A percentile compares a stretch with the other conserved stretches of the same genome.
Conservation (phyloP, 306 rosid species). For the Lupinus albus region DNA sequence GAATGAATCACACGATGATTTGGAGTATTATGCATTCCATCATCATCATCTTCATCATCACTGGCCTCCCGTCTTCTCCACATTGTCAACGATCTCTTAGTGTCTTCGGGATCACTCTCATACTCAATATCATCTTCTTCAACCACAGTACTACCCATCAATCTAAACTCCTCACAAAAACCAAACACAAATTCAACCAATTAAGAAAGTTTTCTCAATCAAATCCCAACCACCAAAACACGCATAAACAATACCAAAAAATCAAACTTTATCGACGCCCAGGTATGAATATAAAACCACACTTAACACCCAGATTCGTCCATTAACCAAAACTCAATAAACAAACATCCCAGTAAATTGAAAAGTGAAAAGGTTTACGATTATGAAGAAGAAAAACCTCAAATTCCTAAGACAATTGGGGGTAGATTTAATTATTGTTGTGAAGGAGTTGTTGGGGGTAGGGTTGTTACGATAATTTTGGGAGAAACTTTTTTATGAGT, state of each 20-base stretch:
- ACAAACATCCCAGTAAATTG: constrained; percentile 12
- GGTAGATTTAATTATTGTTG: too few species aligned
- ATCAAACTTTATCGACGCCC: neutral
- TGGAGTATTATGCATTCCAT: constrained; percentile 40
- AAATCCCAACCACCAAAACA: neutral
- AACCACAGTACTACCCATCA: constrained; percentile 53
- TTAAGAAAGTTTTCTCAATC: neutral
- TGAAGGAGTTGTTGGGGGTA: neutral
- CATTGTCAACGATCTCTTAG: constrained; percentile 70
- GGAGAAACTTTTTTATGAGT: constrained; percentile 8
- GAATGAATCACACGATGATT: constrained; percentile 61
- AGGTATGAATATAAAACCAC: neutral
- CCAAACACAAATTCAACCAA: neutral
- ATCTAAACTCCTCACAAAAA: neutral
- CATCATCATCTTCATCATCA: constrained; percentile 65
- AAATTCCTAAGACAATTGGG: neutral
- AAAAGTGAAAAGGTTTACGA: constrained; percentile 25
- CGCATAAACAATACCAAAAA: neutral
- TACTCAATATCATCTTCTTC: constrained; percentile 72
- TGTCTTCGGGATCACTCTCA: constrained; percentile 94
- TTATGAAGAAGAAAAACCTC: constrained; percentile 19
- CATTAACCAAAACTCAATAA: constrained; percentile 24
- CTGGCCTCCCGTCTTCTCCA: constrained; percentile 88
- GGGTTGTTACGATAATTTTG: constrained; percentile 24
- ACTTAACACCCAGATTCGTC: constrained; percentile 20